Base-by-base conservation (phyloP, 768 basidiomycete genomes). In the Lentinula detonsa region DNA sequence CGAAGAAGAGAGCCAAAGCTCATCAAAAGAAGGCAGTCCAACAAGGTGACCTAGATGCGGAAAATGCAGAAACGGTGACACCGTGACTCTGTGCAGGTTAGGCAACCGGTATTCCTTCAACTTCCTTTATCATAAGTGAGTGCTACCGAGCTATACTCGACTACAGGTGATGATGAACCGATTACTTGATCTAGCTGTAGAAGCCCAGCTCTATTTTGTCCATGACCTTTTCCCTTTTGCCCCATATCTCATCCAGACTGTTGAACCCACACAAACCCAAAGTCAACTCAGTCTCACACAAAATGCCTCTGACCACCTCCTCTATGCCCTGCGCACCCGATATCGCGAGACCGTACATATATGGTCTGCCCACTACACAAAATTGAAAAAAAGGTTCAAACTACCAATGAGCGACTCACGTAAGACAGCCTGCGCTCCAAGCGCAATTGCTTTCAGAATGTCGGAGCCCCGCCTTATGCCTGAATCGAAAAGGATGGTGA, bases 391-490 rank as follows among this genome's bases (percentile, higher is more conserved):
- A n/a, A 5, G 5, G 3, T 51, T 9, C 28, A 51, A 31, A 33
- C 11, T 7, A 13, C 50, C 28, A 34, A 51, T 16, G 31, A 34
- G 9, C 15, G 13, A 34, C 50, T 85, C 84, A 9, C 50, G n/a
- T 34, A 51, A 34, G 33, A 51, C 50, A 34, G 31, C 34, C 11
- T 35, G 34, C 5, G 50, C 50, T 21, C 46, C 46, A 9, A 86
- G 70, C 0, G 84, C 84, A 15, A 85, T 71, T 1, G 85, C 85
- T 64, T 81, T 79, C 59, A 82, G 73, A 28, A 85, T 70, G 55
- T 86, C 85, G 28, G 79, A 75, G 5, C 81, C 85, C 3, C 76
- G 77, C 43, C 85, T 74, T 48, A 86, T 79, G 4, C 85, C 84
- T 48, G 75, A 81, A 64, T 73, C 71, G 62, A 74, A 81, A 6